phyloP scores from a whole-genome alignment of 345 rosid genomes.

The Clausena lansium region DNA sequence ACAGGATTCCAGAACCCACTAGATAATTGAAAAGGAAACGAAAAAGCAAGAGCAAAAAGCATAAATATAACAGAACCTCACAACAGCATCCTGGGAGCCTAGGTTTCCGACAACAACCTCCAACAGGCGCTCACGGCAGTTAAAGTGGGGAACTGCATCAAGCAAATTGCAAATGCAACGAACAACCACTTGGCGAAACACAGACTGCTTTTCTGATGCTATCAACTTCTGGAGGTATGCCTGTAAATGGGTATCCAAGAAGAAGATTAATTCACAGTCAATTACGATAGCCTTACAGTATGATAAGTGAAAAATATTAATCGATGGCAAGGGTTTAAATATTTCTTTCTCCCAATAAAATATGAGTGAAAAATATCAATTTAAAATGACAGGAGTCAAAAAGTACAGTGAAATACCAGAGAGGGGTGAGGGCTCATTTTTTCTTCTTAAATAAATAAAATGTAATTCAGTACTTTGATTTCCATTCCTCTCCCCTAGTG shows the following conservation, averaged over 20 bases:
- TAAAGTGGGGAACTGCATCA: slow-evolving; percentile 89
- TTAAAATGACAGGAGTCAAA: not conserved
- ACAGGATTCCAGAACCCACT: not conserved
- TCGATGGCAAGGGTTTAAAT: not conserved
- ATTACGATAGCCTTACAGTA: not conserved
- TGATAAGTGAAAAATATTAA: not conserved
- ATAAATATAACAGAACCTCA: slow-evolving; percentile 51
- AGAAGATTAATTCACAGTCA: slow-evolving; percentile 5
- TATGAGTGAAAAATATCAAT: not conserved
- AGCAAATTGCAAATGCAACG: slow-evolving; percentile 79
- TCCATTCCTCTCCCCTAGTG: not conserved
- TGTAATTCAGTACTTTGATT: not conserved
- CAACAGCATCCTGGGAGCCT: slow-evolving; percentile 75
- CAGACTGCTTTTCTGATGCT: slow-evolving; percentile 48
- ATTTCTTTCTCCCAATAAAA: not conserved
- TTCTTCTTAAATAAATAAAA: not conserved
- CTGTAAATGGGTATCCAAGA: slow-evolving; percentile 38
- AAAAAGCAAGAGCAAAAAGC: slow-evolving; percentile 10
- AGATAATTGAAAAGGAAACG: slow-evolving; percentile 1
- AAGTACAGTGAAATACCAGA: not conserved
- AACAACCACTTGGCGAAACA: slow-evolving; percentile 60
- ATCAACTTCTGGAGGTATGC: slow-evolving; percentile 72
- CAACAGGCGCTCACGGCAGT: slow-evolving; percentile 72
- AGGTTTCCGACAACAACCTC: slow-evolving; percentile 64
- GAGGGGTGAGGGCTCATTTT: not conserved